These are phyloP conservation scores for Carex kokanica DNA, from an alignment of 176 grass and related monocot species.

Conservation along the genomic window DNA sequence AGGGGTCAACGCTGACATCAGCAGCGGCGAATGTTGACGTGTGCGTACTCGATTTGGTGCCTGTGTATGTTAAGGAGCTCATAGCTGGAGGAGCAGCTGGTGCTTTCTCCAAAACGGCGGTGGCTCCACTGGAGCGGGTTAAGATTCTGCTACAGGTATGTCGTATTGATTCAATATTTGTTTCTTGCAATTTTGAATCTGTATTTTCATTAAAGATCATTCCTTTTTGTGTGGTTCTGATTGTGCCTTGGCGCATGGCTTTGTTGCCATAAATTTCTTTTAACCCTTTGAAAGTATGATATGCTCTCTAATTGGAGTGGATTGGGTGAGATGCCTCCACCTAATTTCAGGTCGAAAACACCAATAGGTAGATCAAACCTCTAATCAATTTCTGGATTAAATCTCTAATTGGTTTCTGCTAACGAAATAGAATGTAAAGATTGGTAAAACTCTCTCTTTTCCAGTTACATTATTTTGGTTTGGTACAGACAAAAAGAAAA, in stretches of 20 bases:
- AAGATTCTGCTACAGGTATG: conserved; percentile 90
- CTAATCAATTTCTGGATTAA: background rate
- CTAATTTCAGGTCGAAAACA: background rate
- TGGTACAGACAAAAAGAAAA: background rate
- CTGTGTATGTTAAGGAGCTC: conserved; percentile 87
- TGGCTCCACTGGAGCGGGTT: conserved; percentile 86
- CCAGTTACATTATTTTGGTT: background rate
- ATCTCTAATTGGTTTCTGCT: background rate
- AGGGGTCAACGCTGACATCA: conserved; percentile 69
- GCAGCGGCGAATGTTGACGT: conserved; percentile 80
- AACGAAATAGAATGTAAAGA: background rate
- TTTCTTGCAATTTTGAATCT: background rate
- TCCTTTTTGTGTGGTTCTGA: background rate
- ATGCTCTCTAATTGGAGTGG: background rate
- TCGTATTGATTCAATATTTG: background rate
- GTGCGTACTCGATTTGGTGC: conserved; percentile 59
- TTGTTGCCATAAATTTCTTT: background rate
- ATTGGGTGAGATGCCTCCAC: background rate
- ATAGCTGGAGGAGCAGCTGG: conserved; percentile 82
- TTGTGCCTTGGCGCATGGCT: background rate
- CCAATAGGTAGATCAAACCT: background rate
- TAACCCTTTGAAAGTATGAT: background rate
- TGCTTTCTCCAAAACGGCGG: conserved; percentile 86
- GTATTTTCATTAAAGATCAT: background rate
- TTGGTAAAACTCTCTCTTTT: background rate